Evolutionary conservation across 805 yeast species (phyloP), one percentile per base, ranked within the genome.

Genomic region (Ogataea nitratoaversa): DNA sequence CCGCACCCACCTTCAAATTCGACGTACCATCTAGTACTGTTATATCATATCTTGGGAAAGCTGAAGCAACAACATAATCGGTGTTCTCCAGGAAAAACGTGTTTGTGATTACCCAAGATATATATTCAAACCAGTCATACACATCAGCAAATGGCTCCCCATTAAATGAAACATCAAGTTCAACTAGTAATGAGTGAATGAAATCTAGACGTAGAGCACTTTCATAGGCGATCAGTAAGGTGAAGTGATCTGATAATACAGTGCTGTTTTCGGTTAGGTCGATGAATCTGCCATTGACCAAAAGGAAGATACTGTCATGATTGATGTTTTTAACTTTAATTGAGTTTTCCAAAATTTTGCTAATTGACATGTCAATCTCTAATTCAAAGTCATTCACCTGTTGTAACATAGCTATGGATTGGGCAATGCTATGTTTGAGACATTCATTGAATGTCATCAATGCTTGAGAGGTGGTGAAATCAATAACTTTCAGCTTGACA

Each of bases 221-320:
- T 48, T 83, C 89, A 46, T 70, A 68, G 5, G 67, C 66, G 2
- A 72, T 46, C 2, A 81, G 56, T 17, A 59, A 55, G 8, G 61
- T 60, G 28, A 78, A 50, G 3, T 68, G 66, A 1, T 47, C 44
- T 5, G 28, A 12, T 0, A 45, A 39, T 13, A 55, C 40, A 16
- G 49, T 50, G 4, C 41, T 60, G 32, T 39, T 55, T n/a, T 34
- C 47, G 41, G 44, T 64, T 23, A 63, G 63, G 48, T 56, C 69
- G 39, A 71, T 64, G 58, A 55, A 55, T 48, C 88, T 70, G 12
- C 88, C 84, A 50, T 79, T 79, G 19, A 78, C 49, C 8, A 76
- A 52, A 8, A 80, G 34, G 41, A 70, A 72, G 2, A 70, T 53
- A 20, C 56, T 17, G 5, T 33, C 19, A 2, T 23, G 16, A 14